A percentile compares a stretch with the other conserved stretches of the same genome.
phyloP scores from a whole-genome alignment of 139 green algal species.

The Coelastrella sp. region DNA sequence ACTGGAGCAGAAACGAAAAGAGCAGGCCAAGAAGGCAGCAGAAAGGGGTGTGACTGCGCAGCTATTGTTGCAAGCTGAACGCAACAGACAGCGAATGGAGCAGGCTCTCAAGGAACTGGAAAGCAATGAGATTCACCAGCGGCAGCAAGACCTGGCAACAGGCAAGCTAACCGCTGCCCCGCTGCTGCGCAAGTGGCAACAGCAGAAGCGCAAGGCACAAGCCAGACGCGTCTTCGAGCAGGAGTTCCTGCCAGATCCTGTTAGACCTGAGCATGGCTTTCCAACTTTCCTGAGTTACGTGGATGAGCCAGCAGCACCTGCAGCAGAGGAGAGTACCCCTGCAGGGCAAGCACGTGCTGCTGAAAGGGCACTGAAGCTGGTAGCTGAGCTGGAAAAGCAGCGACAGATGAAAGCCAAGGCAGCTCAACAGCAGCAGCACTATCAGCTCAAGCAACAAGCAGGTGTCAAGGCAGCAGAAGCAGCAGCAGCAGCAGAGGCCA shows the following conservation, averaged over 20 bases:
- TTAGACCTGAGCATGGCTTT: neutral
- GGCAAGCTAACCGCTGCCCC: conserved; percentile 25
- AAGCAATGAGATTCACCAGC: conserved; percentile 25
- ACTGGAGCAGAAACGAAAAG: conserved; percentile 1
- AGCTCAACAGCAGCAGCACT: conserved; percentile 23
- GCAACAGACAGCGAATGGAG: conserved; percentile 40
- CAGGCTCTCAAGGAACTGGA: conserved; percentile 34
- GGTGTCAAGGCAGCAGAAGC: neutral
- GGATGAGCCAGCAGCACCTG: neutral
- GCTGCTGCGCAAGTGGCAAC: conserved; percentile 42
- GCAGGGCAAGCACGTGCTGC: neutral
- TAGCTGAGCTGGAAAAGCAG: conserved; percentile 21
- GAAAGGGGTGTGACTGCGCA: conserved; percentile 29
- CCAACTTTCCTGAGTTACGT: conserved; percentile 24
- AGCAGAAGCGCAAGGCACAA: conserved; percentile 29
- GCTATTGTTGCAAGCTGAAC: conserved; percentile 32
- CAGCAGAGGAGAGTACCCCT: neutral
- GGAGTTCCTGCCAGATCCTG: conserved; percentile 37
- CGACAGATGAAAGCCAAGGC: neutral
- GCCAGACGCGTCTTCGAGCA: conserved; percentile 30
- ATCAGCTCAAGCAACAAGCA: conserved; percentile 2
- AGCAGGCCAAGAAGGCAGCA: conserved; percentile 6
- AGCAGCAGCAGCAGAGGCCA: conserved; percentile 1
- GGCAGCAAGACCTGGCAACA: conserved; percentile 18
- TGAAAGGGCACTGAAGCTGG: conserved; percentile 35